Conservation (phyloP, 208 protist species). For the Trypanosoma cruzi region DNA sequence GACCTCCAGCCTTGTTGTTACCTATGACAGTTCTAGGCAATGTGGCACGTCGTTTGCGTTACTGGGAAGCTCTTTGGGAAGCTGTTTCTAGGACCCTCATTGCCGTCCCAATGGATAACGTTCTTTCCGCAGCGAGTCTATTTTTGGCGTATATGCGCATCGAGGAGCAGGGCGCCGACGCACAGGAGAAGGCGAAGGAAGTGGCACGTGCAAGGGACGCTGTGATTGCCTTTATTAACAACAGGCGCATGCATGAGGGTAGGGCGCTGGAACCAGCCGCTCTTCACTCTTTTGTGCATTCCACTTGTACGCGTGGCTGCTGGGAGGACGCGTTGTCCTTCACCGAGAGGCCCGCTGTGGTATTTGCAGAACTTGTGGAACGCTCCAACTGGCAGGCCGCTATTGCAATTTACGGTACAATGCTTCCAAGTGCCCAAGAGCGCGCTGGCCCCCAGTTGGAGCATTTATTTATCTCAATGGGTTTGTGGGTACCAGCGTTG, state of each 20-base stretch:
- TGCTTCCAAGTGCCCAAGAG: constrained; percentile 20
- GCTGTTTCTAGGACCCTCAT: constrained; percentile 2
- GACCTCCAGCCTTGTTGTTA: constrained; percentile 2
- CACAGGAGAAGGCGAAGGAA: not conserved
- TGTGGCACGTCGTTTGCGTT: not conserved
- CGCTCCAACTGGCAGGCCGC: constrained; percentile 16
- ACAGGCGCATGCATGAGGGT: not conserved
- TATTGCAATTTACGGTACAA: constrained; percentile 11
- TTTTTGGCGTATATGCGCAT: constrained; percentile 9
- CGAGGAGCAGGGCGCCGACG: not conserved
- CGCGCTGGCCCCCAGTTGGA: constrained; percentile 13
- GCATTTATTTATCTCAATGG: constrained; percentile 26
- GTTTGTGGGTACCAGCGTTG: constrained; percentile 23
- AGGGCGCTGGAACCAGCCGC: not conserved
- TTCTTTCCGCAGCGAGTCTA: constrained; percentile 1
- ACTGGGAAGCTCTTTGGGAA: constrained; percentile 26
- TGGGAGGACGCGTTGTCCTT: constrained; percentile 27
- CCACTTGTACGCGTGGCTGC: constrained; percentile 20
- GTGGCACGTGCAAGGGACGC: not conserved
- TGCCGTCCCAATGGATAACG: constrained; percentile 1
- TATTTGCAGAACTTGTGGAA: constrained; percentile 25
- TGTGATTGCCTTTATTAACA: constrained; percentile 12
- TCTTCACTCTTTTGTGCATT: constrained; percentile 10
- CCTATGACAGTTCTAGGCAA: not conserved
- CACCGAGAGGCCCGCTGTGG: constrained; percentile 2